Base-by-base conservation (phyloP, 345 rosid genomes). In the Eutrema yunnanense region DNA sequence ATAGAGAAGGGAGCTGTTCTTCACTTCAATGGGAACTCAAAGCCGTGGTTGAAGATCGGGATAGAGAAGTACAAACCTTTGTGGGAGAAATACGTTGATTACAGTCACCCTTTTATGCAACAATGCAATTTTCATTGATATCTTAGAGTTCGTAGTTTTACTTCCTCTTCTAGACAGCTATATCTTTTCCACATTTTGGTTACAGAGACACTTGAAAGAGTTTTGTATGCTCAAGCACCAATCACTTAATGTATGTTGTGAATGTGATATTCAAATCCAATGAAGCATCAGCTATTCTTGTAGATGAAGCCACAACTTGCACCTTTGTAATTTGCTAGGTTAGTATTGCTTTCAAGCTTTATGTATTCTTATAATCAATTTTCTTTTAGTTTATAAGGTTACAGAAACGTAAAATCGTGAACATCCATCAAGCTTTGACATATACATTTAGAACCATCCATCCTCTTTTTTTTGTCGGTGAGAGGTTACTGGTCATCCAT, bases 41-140 rank as follows among this genome's bases (percentile, higher is more conserved):
- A 94, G 76, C 98, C 98, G 3, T 94, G 98, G 98, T 63, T 94
- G 92, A 94, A 94, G 83, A 89, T 94, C 48, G 98, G 97, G 64
- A 80, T 91, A 79, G 98, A 94, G 76, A 91, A 88, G 76, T 91
- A 84, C 88, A 94, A 94, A 82, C 92, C 95, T 14, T 66, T 94
- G 42, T 94, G 98, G 98, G 97, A 94, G 81, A 91, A 82, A 74
- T 86, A 83, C 59, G 83, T 94, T n/a, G 97, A 89, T 83, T 94
- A 89, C 77, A 79, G 73, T 65, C 95, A 89, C 67, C 90, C 91
- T 74, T 53, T 91, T 47, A 67, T 94, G 82, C 92, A 91, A 51
- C 88, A 81, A 49, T 94, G 98, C 90, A 94, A 94, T 77, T 91
- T 94, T 51, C 98, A 84, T 76, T 94, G 84, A 86, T 71, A 42